These are phyloP conservation scores for Podospora pseudopauciseta DNA, from an alignment of 495 filamentous ascomycete species.

Conservation along the genomic window DNA sequence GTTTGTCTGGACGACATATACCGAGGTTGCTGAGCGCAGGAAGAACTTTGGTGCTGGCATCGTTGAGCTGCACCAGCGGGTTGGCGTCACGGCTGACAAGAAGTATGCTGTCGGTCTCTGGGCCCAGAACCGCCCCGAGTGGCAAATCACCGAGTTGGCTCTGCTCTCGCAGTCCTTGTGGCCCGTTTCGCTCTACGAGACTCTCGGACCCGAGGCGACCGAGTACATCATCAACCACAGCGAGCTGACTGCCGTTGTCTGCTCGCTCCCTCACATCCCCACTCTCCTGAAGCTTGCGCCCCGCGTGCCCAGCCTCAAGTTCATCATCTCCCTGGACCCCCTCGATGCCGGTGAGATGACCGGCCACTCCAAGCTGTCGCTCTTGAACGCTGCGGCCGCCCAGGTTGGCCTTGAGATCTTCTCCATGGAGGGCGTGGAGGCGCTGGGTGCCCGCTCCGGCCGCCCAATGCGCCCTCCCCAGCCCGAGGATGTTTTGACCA, in stretches of 20 bases:
- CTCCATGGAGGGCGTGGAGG: conserved; percentile 71
- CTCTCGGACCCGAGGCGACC: conserved; percentile 80
- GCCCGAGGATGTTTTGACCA: conserved; percentile 77
- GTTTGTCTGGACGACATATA: conserved; percentile 83
- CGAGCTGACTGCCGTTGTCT: conserved; percentile 67
- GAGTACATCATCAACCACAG: conserved; percentile 96
- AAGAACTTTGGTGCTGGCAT: conserved; percentile 84
- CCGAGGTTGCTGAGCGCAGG: conserved; percentile 72
- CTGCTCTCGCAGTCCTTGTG: conserved; percentile 85
- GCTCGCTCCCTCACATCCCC: conserved; percentile 80
- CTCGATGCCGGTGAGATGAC: conserved; percentile 73
- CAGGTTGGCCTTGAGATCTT: conserved; percentile 71
- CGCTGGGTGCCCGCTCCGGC: conserved; percentile 64
- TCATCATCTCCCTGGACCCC: conserved; percentile 88
- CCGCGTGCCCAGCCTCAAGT: conserved; percentile 71
- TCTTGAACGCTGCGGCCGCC: conserved; percentile 70
- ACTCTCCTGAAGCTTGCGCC: conserved; percentile 81
- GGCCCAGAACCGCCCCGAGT: conserved; percentile 95
- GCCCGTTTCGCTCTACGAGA: conserved; percentile 95
- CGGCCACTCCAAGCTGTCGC: conserved; percentile 71
- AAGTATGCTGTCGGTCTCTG: conserved; percentile 89
- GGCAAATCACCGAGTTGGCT: conserved; percentile 93
- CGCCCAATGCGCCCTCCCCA: conserved; percentile 64
- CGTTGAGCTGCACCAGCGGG: conserved; percentile 71
- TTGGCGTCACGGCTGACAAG: conserved; percentile 53